Evolutionary conservation across 768 basidiomycete species (phyloP).

Genomic region (Lactifluus rugatus): DNA sequence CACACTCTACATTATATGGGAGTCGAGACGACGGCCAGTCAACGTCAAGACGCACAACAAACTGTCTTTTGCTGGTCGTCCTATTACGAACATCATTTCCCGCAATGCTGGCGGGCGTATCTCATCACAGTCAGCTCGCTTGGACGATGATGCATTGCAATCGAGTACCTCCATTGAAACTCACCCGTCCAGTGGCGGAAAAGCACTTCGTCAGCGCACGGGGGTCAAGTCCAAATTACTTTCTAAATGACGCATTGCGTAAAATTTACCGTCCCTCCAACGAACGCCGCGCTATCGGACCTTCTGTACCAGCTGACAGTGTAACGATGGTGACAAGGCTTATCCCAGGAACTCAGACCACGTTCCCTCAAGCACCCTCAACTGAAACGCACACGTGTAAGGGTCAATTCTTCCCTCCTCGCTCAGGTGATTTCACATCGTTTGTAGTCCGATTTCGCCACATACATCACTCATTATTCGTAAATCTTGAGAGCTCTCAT

Average conservation of each 20-base stretch:
- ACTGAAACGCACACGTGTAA: background rate
- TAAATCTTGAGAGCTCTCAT: slow-evolving; percentile 47
- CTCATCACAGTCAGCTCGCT: background rate
- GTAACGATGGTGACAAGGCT: background rate
- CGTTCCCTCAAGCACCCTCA: no score
- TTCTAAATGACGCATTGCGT: background rate
- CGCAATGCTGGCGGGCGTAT: background rate
- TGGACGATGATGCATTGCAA: background rate
- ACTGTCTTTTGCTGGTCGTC: background rate
- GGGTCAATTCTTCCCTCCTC: background rate
- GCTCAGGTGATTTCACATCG: background rate
- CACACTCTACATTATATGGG: slow-evolving; percentile 65
- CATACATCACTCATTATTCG: slow-evolving; percentile 26
- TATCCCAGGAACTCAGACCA: background rate
- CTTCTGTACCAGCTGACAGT: background rate
- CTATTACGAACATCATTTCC: background rate
- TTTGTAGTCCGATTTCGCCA: background rate
- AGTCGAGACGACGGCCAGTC: slow-evolving; percentile 26
- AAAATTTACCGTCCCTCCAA: background rate
- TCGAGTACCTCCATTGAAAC: slow-evolving; percentile 6
- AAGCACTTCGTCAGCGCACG: slow-evolving; percentile 4
- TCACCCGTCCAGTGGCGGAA: background rate
- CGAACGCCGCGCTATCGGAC: no score
- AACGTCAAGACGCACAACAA: background rate
- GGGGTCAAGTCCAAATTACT: background rate